Percentiles rank a stretch among this genome's conserved stretches.
Evolutionary conservation across 805 yeast species (phyloP).

Genomic region (Candida ponderosae): DNA sequence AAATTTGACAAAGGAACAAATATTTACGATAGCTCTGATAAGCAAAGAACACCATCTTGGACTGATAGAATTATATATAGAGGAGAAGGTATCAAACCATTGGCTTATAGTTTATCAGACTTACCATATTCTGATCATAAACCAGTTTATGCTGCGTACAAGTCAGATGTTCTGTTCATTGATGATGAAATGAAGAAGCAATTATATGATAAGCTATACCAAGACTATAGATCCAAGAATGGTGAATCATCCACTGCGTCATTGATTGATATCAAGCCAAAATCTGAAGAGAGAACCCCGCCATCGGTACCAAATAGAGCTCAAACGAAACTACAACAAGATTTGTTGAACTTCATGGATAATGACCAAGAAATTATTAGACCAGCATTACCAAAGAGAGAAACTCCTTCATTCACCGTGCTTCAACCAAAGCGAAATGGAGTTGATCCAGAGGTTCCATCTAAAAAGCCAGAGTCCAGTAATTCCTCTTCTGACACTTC

Average conservation of each 20-base stretch:
- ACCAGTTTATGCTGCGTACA: constrained; percentile 82
- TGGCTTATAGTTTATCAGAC: constrained; percentile 62
- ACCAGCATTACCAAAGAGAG: constrained; percentile 10
- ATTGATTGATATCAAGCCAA: constrained; percentile 11
- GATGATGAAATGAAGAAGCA: constrained; percentile 53
- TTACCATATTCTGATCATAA: constrained; percentile 78
- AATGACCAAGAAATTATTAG: constrained; percentile 4
- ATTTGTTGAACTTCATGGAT: constrained; percentile 14
- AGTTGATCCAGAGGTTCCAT: constrained; percentile 4
- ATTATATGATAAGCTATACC: constrained; percentile 52
- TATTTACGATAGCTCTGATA: constrained; percentile 81
- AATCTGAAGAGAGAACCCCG: constrained; percentile 5
- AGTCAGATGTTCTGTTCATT: constrained; percentile 56
- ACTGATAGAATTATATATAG: constrained; percentile 78
- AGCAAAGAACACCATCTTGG: constrained; percentile 93
- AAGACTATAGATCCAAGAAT: constrained; percentile 37
- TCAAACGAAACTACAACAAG: not conserved
- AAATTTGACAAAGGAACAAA: constrained; percentile 83
- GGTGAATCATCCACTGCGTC: constrained; percentile 18
- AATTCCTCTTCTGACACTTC: constrained; percentile 1
- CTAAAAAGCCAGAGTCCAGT: constrained; percentile 2
- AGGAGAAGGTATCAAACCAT: constrained; percentile 51
- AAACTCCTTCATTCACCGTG: not conserved
- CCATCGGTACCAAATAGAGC: constrained; percentile 9
- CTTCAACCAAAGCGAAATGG: not conserved